Evolutionary conservation across 176 grass and related monocot species (phyloP).

Genomic region (Oryza australiensis): DNA sequence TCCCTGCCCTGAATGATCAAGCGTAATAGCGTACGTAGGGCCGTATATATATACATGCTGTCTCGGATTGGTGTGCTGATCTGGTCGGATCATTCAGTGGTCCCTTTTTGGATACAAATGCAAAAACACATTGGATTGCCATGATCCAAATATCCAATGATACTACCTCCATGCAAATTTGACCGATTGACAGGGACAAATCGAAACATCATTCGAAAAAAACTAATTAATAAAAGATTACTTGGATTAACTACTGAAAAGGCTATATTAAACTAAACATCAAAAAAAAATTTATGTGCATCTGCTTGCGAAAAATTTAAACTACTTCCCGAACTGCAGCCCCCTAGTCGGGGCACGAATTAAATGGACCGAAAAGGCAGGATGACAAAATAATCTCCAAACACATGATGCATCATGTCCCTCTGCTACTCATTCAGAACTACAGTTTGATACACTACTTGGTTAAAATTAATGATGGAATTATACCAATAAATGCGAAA

Average conservation of each 20-base stretch:
- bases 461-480: not conserved
- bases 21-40: not conserved
- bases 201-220: no score
- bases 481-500: not conserved
- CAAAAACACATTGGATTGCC: not conserved
- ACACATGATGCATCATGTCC: not conserved
- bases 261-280: no score
- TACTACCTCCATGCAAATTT: not conserved
- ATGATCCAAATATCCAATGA: not conserved
- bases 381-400: not conserved
- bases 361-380: not conserved
- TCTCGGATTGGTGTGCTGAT: not conserved
- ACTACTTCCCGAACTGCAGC: no score
- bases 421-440: not conserved
- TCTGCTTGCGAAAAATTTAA: no score
- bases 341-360: no score
- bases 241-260: no score
- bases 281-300: no score
- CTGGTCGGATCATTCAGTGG: conserved; percentile 4
- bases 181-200: no score
- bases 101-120: not conserved
- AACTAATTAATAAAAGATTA: no score
- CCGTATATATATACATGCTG: not conserved
- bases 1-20: not conserved
- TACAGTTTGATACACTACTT: no score